These are phyloP conservation scores for Nannizzia gypsea DNA, from an alignment of 2,329 filamentous ascomycete genomes.

Conservation along the genomic window DNA sequence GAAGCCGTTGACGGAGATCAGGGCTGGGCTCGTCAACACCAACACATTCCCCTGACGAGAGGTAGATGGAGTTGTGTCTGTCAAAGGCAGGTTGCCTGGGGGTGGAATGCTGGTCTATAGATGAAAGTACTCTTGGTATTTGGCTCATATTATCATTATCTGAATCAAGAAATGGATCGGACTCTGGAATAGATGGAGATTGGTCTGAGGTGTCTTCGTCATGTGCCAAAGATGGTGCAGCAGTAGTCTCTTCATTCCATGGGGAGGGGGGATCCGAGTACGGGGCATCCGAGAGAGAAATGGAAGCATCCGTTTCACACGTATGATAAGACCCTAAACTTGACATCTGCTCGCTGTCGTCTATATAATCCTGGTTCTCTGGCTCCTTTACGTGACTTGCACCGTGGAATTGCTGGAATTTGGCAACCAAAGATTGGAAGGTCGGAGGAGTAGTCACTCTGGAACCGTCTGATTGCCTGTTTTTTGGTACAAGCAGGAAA, in stretches of 20 bases:
- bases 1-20: constrained; percentile 43
- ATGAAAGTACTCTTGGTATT: neutral
- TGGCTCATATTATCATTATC: neutral
- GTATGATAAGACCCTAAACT: constrained; percentile 37
- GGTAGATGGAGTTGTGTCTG: neutral
- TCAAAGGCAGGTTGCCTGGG: neutral
- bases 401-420: constrained; percentile 22
- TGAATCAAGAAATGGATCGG: neutral
- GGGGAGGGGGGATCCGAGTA: neutral
- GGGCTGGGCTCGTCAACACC: constrained; percentile 21
- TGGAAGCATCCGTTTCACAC: neutral
- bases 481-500: neutral
- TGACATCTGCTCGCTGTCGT: constrained; percentile 24
- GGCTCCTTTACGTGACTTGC: constrained; percentile 19
- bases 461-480: neutral
- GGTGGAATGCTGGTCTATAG: neutral
- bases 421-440: constrained; percentile 29
- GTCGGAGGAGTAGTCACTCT: constrained; percentile 21
- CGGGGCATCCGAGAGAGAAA: neutral
- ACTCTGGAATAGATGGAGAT: neutral
- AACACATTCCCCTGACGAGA: neutral
- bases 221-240: neutral
- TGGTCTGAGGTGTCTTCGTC: neutral
- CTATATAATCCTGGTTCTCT: constrained; percentile 17
- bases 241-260: neutral